Evolutionary conservation across 192 early-diverging fungal genomes (phyloP).

Genomic region (Entophlyctis luteolus): DNA sequence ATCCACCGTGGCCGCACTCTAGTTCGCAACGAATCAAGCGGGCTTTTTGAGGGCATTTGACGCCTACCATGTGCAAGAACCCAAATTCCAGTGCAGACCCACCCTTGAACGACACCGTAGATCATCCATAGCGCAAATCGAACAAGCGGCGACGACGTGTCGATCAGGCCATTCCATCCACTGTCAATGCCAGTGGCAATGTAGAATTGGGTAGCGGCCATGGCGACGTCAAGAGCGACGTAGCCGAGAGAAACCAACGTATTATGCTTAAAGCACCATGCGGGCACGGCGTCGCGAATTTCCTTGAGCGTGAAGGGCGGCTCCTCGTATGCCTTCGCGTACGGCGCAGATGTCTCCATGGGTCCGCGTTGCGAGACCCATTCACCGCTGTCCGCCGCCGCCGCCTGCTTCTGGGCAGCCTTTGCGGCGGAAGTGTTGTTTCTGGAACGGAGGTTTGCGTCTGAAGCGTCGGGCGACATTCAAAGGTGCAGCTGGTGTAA

Average conservation of each 20-base stretch:
- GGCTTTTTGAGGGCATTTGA: conserved; percentile 17
- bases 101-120: conserved; percentile 83
- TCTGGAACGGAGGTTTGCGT: background rate
- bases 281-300: conserved; percentile 82
- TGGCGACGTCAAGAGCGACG: conserved; percentile 71
- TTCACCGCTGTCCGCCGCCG: background rate
- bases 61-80: conserved; percentile 50
- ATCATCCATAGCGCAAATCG: conserved; percentile 57
- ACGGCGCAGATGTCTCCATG: conserved; percentile 12
- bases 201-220: conserved; percentile 61
- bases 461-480: too few species aligned
- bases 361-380: background rate
- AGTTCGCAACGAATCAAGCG: background rate
- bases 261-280: conserved; percentile 88
- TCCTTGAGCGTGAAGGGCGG: conserved; percentile 81
- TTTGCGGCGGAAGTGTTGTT: background rate
- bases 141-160: conserved; percentile 41
- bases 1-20: conserved; percentile 94
- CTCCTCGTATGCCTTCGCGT: conserved; percentile 18
- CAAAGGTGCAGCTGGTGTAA: background rate
- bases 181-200: conserved; percentile 55
- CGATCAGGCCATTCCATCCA: background rate
- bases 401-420: background rate
- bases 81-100: conserved; percentile 86
- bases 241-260: conserved; percentile 75